A percentile compares a stretch with the other conserved stretches of the same genome.
Evolutionary conservation across 257 asterid species (phyloP).

Genomic region (Petrea volubilis): DNA sequence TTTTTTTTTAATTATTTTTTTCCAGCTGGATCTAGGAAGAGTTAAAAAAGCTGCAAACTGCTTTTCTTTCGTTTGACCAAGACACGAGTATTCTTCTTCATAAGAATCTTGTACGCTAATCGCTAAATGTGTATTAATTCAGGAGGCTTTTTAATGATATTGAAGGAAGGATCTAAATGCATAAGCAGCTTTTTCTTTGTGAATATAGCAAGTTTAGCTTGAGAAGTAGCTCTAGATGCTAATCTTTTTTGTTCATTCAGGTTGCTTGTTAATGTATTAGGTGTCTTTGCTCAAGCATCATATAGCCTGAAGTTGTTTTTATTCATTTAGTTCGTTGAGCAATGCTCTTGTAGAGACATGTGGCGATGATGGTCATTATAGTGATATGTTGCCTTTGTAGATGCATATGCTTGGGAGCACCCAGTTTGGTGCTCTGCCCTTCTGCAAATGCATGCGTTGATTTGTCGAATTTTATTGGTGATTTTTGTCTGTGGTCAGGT

Average conservation of each 20-base stretch:
- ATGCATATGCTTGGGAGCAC: neutral
- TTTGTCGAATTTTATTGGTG: slow-evolving; percentile 18
- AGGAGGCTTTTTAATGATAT: slow-evolving; percentile 1
- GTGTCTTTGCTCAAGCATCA: slow-evolving; percentile 11
- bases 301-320: neutral
- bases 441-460: slow-evolving; percentile 22
- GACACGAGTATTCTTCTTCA: neutral
- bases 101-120: slow-evolving; percentile 4
- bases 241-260: slow-evolving; percentile 11
- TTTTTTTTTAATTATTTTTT: too few relatives aligned
- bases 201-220: neutral
- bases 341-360: neutral
- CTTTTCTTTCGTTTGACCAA: neutral
- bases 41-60: neutral
- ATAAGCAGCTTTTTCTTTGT: neutral
- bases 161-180: neutral
- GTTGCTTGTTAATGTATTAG: slow-evolving; percentile 3
- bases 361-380: neutral
- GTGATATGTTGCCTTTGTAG: slow-evolving; percentile 6
- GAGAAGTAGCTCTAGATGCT: neutral
- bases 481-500: slow-evolving; percentile 55
- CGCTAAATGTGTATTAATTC: neutral
- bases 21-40: slow-evolving; percentile 16
- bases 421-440: slow-evolving; percentile 14
- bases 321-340: slow-evolving; percentile 2